A percentile compares a stretch with the other conserved stretches of the same genome.
phyloP scores from a whole-genome alignment of 164 flowering plant species.

The Dillenia suffruticosa region DNA sequence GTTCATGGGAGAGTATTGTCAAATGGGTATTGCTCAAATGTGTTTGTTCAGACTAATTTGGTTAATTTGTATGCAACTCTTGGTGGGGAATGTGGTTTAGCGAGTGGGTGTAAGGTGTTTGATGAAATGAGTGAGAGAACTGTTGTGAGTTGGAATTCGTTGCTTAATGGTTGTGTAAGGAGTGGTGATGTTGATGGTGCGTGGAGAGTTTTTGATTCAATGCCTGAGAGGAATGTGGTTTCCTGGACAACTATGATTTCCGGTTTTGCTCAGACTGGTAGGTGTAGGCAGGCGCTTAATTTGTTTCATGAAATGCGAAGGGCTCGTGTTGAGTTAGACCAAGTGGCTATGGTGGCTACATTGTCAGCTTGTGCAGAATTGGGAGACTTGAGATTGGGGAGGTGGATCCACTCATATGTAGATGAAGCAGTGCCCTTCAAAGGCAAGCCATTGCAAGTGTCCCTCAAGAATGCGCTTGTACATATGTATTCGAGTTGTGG shows the following conservation, averaged over 20 bases:
- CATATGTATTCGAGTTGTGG: conserved; percentile 69
- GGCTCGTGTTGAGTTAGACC: conserved; percentile 36
- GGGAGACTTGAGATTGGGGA: conserved; percentile 50
- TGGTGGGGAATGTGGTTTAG: conserved; percentile 13
- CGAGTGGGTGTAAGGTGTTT: conserved; percentile 33
- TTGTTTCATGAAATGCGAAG: conserved; percentile 42
- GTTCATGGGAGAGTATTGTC: conserved; percentile 45
- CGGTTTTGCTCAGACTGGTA: conserved; percentile 42
- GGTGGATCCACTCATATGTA: conserved; percentile 43
- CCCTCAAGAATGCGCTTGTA: conserved; percentile 43
- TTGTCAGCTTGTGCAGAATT: conserved; percentile 62
- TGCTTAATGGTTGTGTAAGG: conserved; percentile 36
- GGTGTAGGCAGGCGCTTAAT: conserved; percentile 41
- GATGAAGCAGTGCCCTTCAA: not conserved
- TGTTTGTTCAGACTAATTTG: conserved; percentile 50
- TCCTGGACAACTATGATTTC: conserved; percentile 77
- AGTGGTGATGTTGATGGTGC: conserved; percentile 39
- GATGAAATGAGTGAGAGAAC: conserved; percentile 37
- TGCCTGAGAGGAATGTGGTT: conserved; percentile 63
- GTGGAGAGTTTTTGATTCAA: conserved; percentile 35
- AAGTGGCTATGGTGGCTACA: conserved; percentile 47
- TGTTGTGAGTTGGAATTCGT: conserved; percentile 43
- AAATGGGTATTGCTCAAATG: conserved; percentile 37
- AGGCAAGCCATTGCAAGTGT: conserved; percentile 17
- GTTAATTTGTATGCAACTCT: conserved; percentile 40